Base-by-base conservation (phyloP, 768 basidiomycete genomes). In the Tulasnella sp. region DNA sequence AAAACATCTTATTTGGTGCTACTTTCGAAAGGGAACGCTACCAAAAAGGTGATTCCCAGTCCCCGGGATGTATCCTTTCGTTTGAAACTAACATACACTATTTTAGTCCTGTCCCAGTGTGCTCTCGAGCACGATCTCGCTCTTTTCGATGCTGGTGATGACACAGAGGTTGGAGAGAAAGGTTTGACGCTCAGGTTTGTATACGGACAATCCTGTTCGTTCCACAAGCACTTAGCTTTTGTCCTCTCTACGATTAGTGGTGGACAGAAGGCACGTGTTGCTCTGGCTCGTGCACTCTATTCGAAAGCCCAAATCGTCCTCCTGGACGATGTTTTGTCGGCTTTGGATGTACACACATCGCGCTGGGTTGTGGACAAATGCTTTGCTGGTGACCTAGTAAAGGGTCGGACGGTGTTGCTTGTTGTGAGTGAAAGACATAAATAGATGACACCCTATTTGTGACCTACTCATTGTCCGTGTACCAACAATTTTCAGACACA, bases 301-400 rank as follows among this genome's bases (percentile, higher is more conserved):
- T 79, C 78, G 1, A 70, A 69, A n/a, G 81, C 86, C 0, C 68
- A 79, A 24, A 79, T 82, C n/a, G 66, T 91, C 4, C 69, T 91
- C 9, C 70, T 89, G 42, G 87, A 91, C 64, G 87, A 89, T 65
- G 79, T 87, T 25, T 69, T 84, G 25, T 81, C 80, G n/a, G 82
- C 82, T 3, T 68, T 84, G 45, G 83, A 84, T 65, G 75, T 78
- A 4, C 73, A 78, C 60, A 80, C 79, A 2, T 72, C 76, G 9
- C 73, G 75, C 53, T 78, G 70, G 70, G 76, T 80, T 59, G 73
- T 73, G 34, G 71, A 74, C 31, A 67, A 73, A 53, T 65, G 71
- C 27, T 68, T 74, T 61, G 45, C 53, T n/a, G 69, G 71, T 2
- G 68, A 69, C 31, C 59, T 74, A 22, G 64, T 74, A 49, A 61